Evolutionary conservation across 305 asterid species (phyloP).

Genomic region (Fraxinus nigra): DNA sequence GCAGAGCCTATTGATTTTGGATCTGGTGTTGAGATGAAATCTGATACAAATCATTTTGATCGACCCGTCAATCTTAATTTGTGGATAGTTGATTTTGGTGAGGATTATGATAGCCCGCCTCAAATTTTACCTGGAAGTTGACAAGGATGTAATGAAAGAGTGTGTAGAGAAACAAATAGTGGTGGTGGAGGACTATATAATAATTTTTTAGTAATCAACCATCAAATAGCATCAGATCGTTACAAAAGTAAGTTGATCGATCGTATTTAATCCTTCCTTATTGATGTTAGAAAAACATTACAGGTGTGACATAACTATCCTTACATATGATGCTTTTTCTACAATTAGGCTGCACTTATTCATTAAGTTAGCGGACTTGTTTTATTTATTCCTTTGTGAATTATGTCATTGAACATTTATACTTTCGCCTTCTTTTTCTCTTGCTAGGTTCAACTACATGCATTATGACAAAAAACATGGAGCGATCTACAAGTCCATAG

Average conservation of each 20-base stretch:
- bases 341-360: background rate
- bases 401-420: background rate
- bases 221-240: background rate
- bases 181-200: background rate
- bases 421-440: conserved; percentile 6
- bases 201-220: background rate
- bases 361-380: background rate
- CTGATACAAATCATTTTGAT: background rate
- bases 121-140: background rate
- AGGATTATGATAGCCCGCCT: background rate
- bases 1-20: background rate
- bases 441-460: conserved; percentile 81
- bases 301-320: background rate
- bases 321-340: background rate
- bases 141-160: background rate
- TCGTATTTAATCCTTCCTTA: background rate
- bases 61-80: background rate
- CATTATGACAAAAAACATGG: conserved; percentile 84
- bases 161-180: background rate
- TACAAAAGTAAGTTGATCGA: background rate
- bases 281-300: background rate
- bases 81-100: background rate
- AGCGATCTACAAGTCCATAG: conserved; percentile 81
- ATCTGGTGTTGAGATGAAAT: background rate
- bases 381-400: background rate